Conservation (phyloP, 2,329 filamentous ascomycete species). For the Scytalidium lignicola region DNA sequence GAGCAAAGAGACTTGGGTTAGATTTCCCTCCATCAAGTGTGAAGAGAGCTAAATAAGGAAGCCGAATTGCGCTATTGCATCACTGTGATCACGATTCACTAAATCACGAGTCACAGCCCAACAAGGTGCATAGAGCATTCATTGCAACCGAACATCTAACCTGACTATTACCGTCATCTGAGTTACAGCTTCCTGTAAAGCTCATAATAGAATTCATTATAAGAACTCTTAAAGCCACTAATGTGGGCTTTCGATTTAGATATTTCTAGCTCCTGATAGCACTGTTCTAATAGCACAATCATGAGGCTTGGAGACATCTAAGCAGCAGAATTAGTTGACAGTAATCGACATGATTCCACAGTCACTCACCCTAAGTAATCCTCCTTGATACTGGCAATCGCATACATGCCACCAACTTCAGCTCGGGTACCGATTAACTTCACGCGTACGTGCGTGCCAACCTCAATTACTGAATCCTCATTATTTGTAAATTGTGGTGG, state of each 20-base stretch:
- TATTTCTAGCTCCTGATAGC: not conserved
- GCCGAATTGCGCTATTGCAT: not conserved
- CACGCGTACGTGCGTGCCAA: constrained; percentile 85
- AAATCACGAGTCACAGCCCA: not conserved
- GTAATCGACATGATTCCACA: not conserved
- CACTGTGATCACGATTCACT: not conserved
- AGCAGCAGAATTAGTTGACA: not conserved
- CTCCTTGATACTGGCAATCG: constrained; percentile 94
- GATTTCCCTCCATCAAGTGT: too few relatives aligned
- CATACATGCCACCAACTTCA: constrained; percentile 92
- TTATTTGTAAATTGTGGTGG: constrained; percentile 97
- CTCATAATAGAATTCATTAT: not conserved
- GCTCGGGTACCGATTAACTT: constrained; percentile 92
- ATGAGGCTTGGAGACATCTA: constrained; percentile 1
- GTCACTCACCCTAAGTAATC: constrained; percentile 60
- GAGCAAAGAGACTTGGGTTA: too few relatives aligned
- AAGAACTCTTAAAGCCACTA: not conserved
- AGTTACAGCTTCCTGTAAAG: not conserved
- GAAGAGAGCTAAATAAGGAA: not conserved
- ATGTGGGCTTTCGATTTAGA: not conserved
- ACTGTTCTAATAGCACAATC: not conserved
- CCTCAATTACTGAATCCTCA: constrained; percentile 88
- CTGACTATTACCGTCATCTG: not conserved
- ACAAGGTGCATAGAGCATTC: not conserved
- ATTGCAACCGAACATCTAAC: not conserved